Conservation (phyloP, 495 filamentous ascomycete species). For the Talaromyces thailandensis region DNA sequence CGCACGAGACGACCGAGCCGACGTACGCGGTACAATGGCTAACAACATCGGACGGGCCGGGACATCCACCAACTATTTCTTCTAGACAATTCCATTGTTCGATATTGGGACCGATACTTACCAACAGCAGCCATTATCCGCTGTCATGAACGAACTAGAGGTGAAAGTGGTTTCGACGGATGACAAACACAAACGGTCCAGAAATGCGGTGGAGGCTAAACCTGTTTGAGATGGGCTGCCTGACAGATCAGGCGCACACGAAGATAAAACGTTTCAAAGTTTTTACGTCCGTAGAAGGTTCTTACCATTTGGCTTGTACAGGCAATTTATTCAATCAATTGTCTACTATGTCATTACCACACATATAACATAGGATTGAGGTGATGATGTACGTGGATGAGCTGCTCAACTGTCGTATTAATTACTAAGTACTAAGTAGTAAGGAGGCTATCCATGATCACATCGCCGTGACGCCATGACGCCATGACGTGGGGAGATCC, state of each 20-base stretch:
- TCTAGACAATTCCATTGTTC: neutral
- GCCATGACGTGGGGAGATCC: neutral
- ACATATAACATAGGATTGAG: neutral
- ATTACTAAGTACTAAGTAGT: too few species aligned
- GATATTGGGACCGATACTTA: too few species aligned
- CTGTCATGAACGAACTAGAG: too few species aligned
- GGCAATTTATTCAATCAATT: neutral
- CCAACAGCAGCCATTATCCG: neutral
- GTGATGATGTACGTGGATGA: too few species aligned
- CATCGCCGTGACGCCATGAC: neutral
- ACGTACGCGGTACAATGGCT: neutral
- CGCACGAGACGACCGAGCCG: neutral
- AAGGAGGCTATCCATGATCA: neutral
- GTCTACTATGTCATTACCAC: too few species aligned
- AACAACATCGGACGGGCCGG: neutral
- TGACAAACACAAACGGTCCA: neutral
- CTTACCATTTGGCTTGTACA: neutral
- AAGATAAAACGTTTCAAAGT: neutral
- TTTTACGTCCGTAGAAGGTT: too few species aligned
- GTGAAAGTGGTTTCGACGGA: neutral
- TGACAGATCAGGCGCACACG: neutral
- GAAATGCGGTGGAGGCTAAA: neutral
- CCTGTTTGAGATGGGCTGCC: neutral
- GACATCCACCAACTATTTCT: neutral
- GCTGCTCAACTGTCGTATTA: neutral